A percentile compares a stretch with the other conserved stretches of the same genome.
phyloP scores from a whole-genome alignment of 2,329 filamentous ascomycete species.

The Fusarium veterinarium region DNA sequence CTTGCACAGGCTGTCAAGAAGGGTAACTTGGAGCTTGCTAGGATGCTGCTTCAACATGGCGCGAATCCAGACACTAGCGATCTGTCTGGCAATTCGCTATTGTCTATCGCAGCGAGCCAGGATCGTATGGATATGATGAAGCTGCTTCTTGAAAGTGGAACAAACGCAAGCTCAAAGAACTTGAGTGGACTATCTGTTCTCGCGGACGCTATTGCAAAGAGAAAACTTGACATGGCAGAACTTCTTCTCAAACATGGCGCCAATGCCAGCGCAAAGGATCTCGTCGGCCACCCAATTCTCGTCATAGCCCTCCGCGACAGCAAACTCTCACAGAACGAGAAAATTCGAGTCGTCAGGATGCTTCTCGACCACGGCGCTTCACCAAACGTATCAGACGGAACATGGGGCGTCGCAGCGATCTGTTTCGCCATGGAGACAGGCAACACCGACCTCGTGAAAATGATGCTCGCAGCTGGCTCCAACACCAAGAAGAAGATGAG shows the following conservation, averaged over 20 bases:
- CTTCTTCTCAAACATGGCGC: slow-evolving; percentile 51
- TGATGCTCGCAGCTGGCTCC: slow-evolving; percentile 47
- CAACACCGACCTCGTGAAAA: slow-evolving; percentile 38
- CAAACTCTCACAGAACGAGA: slow-evolving; percentile 42
- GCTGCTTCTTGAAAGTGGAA: slow-evolving; percentile 51
- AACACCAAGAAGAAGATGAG: slow-evolving; percentile 44
- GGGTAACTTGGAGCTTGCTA: slow-evolving; percentile 43
- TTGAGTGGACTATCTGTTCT: slow-evolving; percentile 49
- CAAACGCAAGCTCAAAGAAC: slow-evolving; percentile 46
- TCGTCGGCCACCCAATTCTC: slow-evolving; percentile 48
- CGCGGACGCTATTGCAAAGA: slow-evolving; percentile 48
- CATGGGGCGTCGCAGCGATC: slow-evolving; percentile 38
- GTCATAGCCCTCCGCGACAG: slow-evolving; percentile 46
- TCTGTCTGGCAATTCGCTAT: slow-evolving; percentile 46
- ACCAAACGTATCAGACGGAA: slow-evolving; percentile 43
- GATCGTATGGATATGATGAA: slow-evolving; percentile 47
- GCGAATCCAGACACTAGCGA: slow-evolving; percentile 50
- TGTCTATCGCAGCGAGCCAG: slow-evolving; percentile 46
- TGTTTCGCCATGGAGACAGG: slow-evolving; percentile 44
- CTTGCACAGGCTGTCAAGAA: slow-evolving; percentile 47
- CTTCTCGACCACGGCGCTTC: slow-evolving; percentile 52
- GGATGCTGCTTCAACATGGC: slow-evolving; percentile 50
- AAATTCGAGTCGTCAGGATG: slow-evolving; percentile 42
- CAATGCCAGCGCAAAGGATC: slow-evolving; percentile 48
- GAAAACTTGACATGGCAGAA: slow-evolving; percentile 47